Base-by-base conservation (phyloP, 495 filamentous ascomycete genomes). In the Penicillium coprophilum region DNA sequence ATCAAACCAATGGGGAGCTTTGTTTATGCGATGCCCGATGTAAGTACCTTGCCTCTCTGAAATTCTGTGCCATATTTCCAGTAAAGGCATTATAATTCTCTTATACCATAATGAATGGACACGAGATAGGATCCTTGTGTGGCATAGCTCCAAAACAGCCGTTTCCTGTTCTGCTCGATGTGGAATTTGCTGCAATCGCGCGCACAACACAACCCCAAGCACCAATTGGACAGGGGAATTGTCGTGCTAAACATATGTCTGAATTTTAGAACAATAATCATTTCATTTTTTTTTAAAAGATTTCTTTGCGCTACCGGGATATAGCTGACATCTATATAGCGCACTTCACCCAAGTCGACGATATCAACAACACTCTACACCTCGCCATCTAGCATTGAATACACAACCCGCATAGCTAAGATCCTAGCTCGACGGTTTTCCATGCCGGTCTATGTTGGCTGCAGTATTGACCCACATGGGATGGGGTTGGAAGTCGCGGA, bases 1-100 rank as follows among this genome's bases (percentile, higher is more conserved):
- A 40, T 69, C 20, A 77, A 75, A 57, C 69, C 74, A 17, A 71
- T 80, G 71, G 77, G 77, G 9, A 93, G 89, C 55, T 94, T 97
- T 67, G 88, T 97, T 43, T 96, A 96, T 69, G 88, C 94, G 20
- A 82, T 97, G 69, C 93, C 92, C 24, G 87, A 95, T 73, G 92
- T 96, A 74, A 64, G 82, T 74, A 44, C 36, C 31, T 27, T 17
- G 17, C 3, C 19, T 34, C 7, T 34, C 38, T 44, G 7, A 1
- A 28, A 21, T 21, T 3, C 9, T 43, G 15, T 27, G 23, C 10
- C 49, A 40, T 39, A 6, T 51, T 27, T 31, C 8, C 30, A 40
- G 15, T 13, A 3, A 15, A 23, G 39, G 2, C 12, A 38, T 24
- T 17, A 6, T 8, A 8, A 9, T 19, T 8, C 20, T 13, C 12